Evolutionary conservation across 192 early-diverging fungal species (phyloP).

Genomic region (Coemansia biformis): DNA sequence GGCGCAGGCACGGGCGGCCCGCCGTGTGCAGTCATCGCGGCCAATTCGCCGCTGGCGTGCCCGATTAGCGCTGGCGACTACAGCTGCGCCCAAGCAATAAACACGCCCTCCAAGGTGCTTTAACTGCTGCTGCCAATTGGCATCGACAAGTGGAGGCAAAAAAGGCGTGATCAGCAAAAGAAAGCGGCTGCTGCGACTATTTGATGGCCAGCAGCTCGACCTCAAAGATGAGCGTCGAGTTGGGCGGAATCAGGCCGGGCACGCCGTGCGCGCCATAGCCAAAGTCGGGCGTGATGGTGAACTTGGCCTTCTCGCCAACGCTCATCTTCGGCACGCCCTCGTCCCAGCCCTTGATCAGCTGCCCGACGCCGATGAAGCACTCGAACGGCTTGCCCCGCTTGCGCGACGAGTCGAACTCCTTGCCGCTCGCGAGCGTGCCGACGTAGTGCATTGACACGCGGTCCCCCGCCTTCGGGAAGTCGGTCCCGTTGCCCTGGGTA

Average conservation of each 20-base stretch:
- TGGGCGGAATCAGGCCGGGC: constrained; percentile 74
- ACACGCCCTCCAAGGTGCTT: too few relatives aligned
- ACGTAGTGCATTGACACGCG: constrained; percentile 69
- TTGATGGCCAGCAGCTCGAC: constrained; percentile 61
- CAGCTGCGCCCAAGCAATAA: too few relatives aligned
- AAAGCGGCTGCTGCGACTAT: too few relatives aligned
- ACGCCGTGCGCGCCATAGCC: constrained; percentile 77
- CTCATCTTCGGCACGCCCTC: constrained; percentile 93
- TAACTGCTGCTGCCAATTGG: neutral
- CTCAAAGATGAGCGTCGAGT: constrained; percentile 77
- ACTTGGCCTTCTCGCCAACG: constrained; percentile 78
- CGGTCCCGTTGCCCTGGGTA: constrained; percentile 16
- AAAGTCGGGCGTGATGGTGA: constrained; percentile 78
- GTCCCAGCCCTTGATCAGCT: constrained; percentile 86
- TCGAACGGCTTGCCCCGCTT: constrained; percentile 82
- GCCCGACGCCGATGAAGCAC: constrained; percentile 86
- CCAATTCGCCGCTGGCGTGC: too few relatives aligned
- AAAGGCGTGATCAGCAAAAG: too few relatives aligned
- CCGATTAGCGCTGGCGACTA: too few relatives aligned
- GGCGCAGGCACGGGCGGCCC: too few relatives aligned
- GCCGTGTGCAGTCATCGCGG: too few relatives aligned
- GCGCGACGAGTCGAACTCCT: constrained; percentile 81
- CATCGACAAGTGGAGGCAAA: too few relatives aligned
- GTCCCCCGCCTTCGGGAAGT: constrained; percentile 58
- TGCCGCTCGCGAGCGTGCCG: constrained; percentile 59